A percentile compares a stretch with the other conserved stretches of the same genome.
Conservation (phyloP, 352 stramenopile species). For the Globisporangium cederbergense region DNA sequence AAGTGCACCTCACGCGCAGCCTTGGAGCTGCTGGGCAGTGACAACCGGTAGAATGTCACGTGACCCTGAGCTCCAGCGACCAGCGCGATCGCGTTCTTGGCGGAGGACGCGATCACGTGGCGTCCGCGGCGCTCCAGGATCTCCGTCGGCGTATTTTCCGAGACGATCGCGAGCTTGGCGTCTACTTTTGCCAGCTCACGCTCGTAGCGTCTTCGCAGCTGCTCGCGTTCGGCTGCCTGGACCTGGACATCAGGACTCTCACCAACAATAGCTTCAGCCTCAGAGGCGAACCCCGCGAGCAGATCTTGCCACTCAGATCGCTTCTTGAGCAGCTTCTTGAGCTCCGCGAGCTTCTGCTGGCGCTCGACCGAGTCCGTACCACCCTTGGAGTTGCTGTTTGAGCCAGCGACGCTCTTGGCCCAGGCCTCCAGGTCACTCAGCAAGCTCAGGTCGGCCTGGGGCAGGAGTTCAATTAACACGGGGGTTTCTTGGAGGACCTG, state of each 20-base stretch:
- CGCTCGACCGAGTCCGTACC: slow-evolving; percentile 11
- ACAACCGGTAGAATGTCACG: slow-evolving; percentile 39
- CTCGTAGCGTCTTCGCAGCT: slow-evolving; percentile 45
- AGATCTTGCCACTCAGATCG: slow-evolving; percentile 36
- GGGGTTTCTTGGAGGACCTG: slow-evolving; percentile 28
- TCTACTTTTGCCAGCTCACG: slow-evolving; percentile 61
- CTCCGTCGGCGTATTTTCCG: slow-evolving; percentile 42
- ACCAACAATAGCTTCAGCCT: background rate
- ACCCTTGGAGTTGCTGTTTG: background rate
- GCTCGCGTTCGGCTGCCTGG: slow-evolving; percentile 21
- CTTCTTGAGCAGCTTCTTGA: slow-evolving; percentile 64
- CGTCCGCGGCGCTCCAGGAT: slow-evolving; percentile 48
- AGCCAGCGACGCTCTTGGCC: slow-evolving; percentile 23
- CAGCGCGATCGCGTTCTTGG: slow-evolving; percentile 49
- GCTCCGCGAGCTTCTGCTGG: slow-evolving; percentile 40
- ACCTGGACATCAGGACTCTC: slow-evolving; percentile 1
- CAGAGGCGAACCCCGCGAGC: slow-evolving; percentile 20
- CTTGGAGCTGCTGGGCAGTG: slow-evolving; percentile 16
- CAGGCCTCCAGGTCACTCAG: slow-evolving; percentile 42
- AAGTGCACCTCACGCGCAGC: slow-evolving; percentile 46
- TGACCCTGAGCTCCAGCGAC: slow-evolving; percentile 26
- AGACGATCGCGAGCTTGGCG: slow-evolving; percentile 46
- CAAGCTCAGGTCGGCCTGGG: slow-evolving; percentile 23
- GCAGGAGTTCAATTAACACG: slow-evolving; percentile 33
- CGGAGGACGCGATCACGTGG: slow-evolving; percentile 62